phyloP scores from a whole-genome alignment of 1,284 basidiomycete genomes.

The Trametes polyzona region DNA sequence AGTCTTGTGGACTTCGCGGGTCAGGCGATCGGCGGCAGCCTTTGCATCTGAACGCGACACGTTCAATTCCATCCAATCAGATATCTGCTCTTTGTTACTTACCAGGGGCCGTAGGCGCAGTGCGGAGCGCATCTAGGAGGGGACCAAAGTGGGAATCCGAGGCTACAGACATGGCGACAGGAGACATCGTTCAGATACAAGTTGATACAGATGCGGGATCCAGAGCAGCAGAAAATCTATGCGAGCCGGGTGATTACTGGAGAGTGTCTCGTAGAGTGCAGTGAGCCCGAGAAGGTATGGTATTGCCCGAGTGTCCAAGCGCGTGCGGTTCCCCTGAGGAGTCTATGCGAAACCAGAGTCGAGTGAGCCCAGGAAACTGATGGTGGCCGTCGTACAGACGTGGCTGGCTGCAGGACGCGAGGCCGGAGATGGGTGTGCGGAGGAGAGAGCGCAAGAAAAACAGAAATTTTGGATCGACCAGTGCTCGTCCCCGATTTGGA shows the following conservation, averaged over 20 bases:
- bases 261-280: slow-evolving; percentile 25
- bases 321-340: background rate
- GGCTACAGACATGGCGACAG: slow-evolving; percentile 52
- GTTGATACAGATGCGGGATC: slow-evolving; percentile 26
- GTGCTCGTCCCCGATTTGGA: slow-evolving; percentile 17
- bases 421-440: slow-evolving; percentile 11
- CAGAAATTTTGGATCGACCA: slow-evolving; percentile 16
- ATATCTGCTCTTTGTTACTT: slow-evolving; percentile 25
- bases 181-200: slow-evolving; percentile 50
- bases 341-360: slow-evolving; percentile 2
- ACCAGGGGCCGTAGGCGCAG: slow-evolving; percentile 78
- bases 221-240: slow-evolving; percentile 23
- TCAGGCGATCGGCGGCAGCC: slow-evolving; percentile 77
- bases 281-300: slow-evolving; percentile 5
- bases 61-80: background rate
- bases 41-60: slow-evolving; percentile 64
- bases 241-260: slow-evolving; percentile 23
- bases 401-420: slow-evolving; percentile 15
- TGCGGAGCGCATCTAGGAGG: slow-evolving; percentile 64
- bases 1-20: slow-evolving; percentile 65
- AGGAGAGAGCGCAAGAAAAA: slow-evolving; percentile 11
- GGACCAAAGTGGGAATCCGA: slow-evolving; percentile 50
- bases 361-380: background rate
- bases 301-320: slow-evolving; percentile 3
- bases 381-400: slow-evolving; percentile 9